These are phyloP conservation scores for Ramularia endophylla DNA, from an alignment of 2,329 filamentous ascomycete genomes.

Conservation along the genomic window DNA sequence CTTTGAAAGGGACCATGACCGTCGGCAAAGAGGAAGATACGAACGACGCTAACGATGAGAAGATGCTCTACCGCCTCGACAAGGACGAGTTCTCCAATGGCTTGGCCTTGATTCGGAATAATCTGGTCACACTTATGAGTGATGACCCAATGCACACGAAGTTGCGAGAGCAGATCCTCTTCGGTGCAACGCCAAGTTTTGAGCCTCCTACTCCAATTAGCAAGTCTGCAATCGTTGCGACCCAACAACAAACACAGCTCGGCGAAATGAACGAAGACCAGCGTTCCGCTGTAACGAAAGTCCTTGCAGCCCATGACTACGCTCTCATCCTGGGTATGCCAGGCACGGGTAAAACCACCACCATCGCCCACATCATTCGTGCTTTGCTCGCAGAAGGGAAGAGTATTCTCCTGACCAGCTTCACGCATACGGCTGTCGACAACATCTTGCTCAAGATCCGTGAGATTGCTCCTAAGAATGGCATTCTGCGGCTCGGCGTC, in stretches of 20 bases:
- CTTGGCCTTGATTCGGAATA: constrained; percentile 92
- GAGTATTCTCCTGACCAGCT: constrained; percentile 87
- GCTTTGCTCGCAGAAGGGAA: constrained; percentile 84
- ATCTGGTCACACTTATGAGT: constrained; percentile 84
- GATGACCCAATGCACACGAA: constrained; percentile 36
- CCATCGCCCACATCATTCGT: constrained; percentile 93
- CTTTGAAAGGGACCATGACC: constrained; percentile 89
- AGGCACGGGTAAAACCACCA: constrained; percentile 96
- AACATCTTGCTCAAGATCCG: constrained; percentile 94
- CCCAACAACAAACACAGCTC: constrained; percentile 21
- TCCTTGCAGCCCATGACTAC: constrained; percentile 93
- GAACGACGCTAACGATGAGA: constrained; percentile 36
- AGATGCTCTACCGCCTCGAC: constrained; percentile 75
- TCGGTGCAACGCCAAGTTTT: constrained; percentile 68
- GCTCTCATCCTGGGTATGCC: constrained; percentile 98
- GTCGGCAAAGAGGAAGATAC: constrained; percentile 51
- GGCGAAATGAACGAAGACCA: constrained; percentile 76
- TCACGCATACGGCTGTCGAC: constrained; percentile 96
- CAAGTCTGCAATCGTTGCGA: constrained; percentile 8
- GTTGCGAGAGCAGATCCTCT: constrained; percentile 74
- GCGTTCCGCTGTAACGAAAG: constrained; percentile 78
- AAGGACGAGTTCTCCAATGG: constrained; percentile 99
- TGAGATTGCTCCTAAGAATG: constrained; percentile 48
- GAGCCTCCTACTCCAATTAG: constrained; percentile 40
- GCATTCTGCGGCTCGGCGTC: constrained; percentile 78